A percentile compares a stretch with the other conserved stretches of the same genome.
Evolutionary conservation across 169 alveolate genomes (phyloP).

Genomic region (Theileria annulata): DNA sequence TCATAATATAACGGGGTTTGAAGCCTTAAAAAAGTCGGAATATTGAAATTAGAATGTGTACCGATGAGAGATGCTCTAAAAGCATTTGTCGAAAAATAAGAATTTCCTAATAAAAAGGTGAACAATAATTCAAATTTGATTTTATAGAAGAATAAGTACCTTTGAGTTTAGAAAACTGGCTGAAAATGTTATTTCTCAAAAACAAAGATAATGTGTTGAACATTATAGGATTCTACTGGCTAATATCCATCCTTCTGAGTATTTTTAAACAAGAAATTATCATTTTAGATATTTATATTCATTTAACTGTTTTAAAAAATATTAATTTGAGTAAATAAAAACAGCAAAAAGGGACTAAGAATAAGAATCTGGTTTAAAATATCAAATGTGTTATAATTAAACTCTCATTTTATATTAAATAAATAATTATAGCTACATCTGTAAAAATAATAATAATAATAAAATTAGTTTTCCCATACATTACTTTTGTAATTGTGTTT

Average conservation of each 20-base stretch:
- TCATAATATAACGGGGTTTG: neutral
- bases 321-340: neutral
- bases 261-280: neutral
- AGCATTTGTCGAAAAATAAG: neutral
- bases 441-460: neutral
- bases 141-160: neutral
- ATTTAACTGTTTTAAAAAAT: neutral
- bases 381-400: slow-evolving; percentile 1
- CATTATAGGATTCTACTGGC: neutral
- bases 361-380: neutral
- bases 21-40: neutral
- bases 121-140: neutral
- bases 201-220: neutral
- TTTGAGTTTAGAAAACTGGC: neutral
- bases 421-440: neutral
- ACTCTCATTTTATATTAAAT: neutral
- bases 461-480: neutral
- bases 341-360: neutral
- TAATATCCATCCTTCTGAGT: neutral
- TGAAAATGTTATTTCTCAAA: neutral
- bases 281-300: neutral
- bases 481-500: neutral
- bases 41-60: neutral
- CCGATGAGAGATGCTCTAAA: neutral
- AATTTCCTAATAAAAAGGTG: neutral